Evolutionary conservation across 2,329 filamentous ascomycete genomes (phyloP).

Genomic region (Microsporum audouinii): DNA sequence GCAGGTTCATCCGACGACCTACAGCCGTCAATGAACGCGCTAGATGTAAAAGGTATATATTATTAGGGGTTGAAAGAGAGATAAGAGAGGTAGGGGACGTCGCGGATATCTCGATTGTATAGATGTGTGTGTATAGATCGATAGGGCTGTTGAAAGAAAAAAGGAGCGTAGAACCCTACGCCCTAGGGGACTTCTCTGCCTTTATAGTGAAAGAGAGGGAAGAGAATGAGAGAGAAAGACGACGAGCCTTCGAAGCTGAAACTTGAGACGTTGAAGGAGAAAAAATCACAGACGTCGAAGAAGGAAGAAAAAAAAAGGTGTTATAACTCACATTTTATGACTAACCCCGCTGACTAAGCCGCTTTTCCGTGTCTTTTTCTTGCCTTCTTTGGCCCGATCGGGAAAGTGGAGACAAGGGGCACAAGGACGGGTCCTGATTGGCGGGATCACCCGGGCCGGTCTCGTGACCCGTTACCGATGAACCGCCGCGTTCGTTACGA

Average conservation of each 20-base stretch:
- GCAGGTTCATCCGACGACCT: conserved; percentile 99
- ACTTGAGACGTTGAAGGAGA: not conserved
- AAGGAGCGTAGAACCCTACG: not conserved
- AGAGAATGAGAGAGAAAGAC: not conserved
- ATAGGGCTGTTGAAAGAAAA: not conserved
- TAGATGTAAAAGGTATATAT: not conserved
- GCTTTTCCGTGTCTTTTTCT: conserved; percentile 4
- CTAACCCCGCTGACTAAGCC: not conserved
- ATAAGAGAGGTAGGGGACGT: not conserved
- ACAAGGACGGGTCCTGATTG: not conserved
- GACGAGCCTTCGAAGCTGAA: not conserved
- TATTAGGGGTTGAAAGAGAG: not conserved
- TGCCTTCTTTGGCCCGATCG: not conserved
- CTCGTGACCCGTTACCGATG: not conserved
- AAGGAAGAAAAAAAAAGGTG: not conserved
- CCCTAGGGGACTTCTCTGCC: not conserved
- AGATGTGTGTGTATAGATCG: not conserved
- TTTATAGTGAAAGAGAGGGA: not conserved
- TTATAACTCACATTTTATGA: not conserved
- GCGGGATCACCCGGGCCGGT: not conserved
- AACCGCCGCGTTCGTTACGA: not conserved
- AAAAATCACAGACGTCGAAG: not conserved
- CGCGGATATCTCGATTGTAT: not conserved
- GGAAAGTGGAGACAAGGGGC: not conserved
- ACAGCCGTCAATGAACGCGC: conserved; percentile 86